These are phyloP conservation scores for Exophiala sp. DNA, from an alignment of 2,329 filamentous ascomycete genomes.

Conservation along the genomic window DNA sequence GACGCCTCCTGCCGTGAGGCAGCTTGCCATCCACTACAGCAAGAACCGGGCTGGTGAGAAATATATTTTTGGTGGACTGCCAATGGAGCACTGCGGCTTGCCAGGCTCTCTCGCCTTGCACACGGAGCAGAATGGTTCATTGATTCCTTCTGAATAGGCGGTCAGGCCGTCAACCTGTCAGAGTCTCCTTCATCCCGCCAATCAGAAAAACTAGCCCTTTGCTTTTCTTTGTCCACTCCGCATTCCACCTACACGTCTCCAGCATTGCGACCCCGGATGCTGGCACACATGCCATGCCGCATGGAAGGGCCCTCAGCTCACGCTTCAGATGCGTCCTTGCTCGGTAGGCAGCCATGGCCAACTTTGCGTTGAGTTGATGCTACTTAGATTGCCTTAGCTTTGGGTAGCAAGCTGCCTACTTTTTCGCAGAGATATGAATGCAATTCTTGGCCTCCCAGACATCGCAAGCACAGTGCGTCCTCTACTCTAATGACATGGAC, in stretches of 20 bases:
- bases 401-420: neutral
- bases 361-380: neutral
- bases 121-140: neutral
- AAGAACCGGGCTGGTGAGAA: neutral
- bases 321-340: neutral
- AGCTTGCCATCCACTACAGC: neutral
- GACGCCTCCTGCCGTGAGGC: neutral
- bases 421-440: neutral
- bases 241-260: neutral
- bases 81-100: neutral
- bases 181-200: neutral
- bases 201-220: neutral
- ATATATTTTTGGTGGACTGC: neutral
- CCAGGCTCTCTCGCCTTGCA: neutral
- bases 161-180: neutral
- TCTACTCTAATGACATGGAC: neutral
- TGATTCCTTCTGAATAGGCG: neutral
- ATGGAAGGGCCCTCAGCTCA: neutral
- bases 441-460: neutral
- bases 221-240: neutral
- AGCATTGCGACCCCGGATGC: neutral
- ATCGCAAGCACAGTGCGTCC: neutral
- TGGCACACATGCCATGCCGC: neutral
- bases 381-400: neutral
- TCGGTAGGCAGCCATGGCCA: neutral